Base-by-base conservation (phyloP, 2,329 filamentous ascomycete species). In the Immersiporthe knoxdaviesiana region DNA sequence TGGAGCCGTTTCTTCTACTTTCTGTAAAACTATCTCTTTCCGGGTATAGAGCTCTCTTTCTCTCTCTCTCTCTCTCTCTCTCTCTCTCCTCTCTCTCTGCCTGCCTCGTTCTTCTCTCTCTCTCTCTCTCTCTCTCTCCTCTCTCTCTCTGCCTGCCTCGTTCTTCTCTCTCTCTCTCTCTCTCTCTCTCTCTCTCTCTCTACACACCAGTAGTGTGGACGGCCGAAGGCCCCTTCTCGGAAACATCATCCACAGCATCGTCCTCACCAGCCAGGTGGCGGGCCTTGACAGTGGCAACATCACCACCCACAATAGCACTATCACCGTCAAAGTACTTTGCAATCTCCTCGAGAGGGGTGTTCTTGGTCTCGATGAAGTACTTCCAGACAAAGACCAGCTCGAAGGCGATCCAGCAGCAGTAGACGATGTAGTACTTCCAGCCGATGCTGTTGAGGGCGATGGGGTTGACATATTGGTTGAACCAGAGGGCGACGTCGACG, bases 391-490 rank as follows among this genome's bases (percentile, higher is more conserved):
- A 61, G 35, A 68, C 44, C 0, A 72, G 63, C 68, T 74, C 71
- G 16, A 74, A 78, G 72, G 39, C 77, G 74, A 63, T 76, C 70
- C 35, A 81, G 81, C 73, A 83, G 78, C 3, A 81, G 81, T 75
- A 82, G 50, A 81, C 75, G 41, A 80, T 75, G 70, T 81, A 81
- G 65, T 78, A 81, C 63, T 76, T 80, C 79, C 78, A 81, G 21
- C 75, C 75, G 30, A 81, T 77, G 27, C 74, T 75, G 10, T 72
- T 69, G 47, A 81, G 78, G 0, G 75, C 78, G 44, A 81, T 76
- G n/a, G 76, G 77, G 65, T 80, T 80, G 62, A 78, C 77, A 60
- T 80, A 81, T 52, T 79, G 77, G 67, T 80, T 77, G 65, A 81
- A 75, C 50, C 79, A 78, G 21, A 77, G 71, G 12, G 77, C 77